A percentile compares a stretch with the other conserved stretches of the same genome.
phyloP scores from a whole-genome alignment of 805 yeast genomes.

The Wickerhamiella dianesei region DNA sequence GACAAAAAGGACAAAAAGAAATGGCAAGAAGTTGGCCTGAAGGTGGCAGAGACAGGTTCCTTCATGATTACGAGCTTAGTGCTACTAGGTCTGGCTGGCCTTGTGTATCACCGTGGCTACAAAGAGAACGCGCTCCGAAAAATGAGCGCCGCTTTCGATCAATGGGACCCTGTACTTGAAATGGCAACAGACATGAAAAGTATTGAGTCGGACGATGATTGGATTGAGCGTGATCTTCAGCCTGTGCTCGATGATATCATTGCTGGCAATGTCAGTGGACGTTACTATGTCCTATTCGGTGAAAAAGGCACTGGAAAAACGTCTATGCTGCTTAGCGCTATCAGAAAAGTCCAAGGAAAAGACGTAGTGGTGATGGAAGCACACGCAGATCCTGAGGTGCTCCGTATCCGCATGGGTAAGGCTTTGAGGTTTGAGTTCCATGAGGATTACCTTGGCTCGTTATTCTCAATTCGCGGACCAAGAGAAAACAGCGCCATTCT shows the following conservation, averaged over 20 bases:
- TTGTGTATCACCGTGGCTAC: slow-evolving; percentile 53
- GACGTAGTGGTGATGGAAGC: slow-evolving; percentile 67
- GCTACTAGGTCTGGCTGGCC: slow-evolving; percentile 58
- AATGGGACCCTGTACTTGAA: slow-evolving; percentile 52
- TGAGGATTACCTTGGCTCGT: slow-evolving; percentile 72
- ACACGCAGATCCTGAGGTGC: slow-evolving; percentile 74
- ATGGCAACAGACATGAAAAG: slow-evolving; percentile 36
- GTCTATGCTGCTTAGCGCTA: slow-evolving; percentile 56
- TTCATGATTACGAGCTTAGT: slow-evolving; percentile 57
- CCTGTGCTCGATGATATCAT: slow-evolving; percentile 48
- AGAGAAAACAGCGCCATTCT: slow-evolving; percentile 70
- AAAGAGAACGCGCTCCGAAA: slow-evolving; percentile 45
- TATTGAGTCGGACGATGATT: slow-evolving; percentile 25
- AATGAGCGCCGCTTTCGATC: slow-evolving; percentile 52
- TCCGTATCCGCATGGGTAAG: slow-evolving; percentile 60
- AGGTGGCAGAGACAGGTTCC: slow-evolving; percentile 44
- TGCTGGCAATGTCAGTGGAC: slow-evolving; percentile 47
- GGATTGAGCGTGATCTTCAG: slow-evolving; percentile 68
- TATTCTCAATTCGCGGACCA: slow-evolving; percentile 71
- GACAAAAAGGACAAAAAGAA: not conserved
- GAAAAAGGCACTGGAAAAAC: slow-evolving; percentile 84
- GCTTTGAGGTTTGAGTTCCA: slow-evolving; percentile 60
- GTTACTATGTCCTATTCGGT: slow-evolving; percentile 62
- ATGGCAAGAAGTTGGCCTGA: slow-evolving; percentile 10
- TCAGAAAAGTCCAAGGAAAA: slow-evolving; percentile 46